Base-by-base conservation (phyloP, 2,329 filamentous ascomycete genomes). In the Neurospora sp. region DNA sequence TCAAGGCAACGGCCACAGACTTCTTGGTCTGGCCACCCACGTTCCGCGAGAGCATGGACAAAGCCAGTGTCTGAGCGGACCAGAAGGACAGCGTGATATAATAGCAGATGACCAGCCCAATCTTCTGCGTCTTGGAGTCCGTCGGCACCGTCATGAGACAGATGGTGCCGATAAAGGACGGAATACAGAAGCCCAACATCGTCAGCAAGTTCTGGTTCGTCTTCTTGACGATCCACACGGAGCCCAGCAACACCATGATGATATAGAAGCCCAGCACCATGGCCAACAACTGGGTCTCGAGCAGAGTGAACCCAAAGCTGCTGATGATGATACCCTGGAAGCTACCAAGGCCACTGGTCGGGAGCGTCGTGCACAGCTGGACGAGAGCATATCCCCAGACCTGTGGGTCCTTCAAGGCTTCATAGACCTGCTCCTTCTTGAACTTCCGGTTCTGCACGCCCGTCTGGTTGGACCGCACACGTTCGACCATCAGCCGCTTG, bases 61-160 rank as follows among this genome's bases (percentile, higher is more conserved):
- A 84, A 8, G 85, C 82, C 13, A 92, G 81, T 1, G 88, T 90
- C 75, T 91, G 87, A 0, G 90, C 90, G 0, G 90, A 89, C 90
- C 90, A 93, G 84, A 93, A 93, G 5, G 89, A 92, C 19, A 93
- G 84, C 0, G 88, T 90, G 72, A 93, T 90, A 80, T 93, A 93
- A 82, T 93, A 93, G 76, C 84, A 86, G 75, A 93, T 86, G 15
- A 93, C 81, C 0, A 93, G 83, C 6, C 91, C 91, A 38, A 89
- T 84, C 78, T 90, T 85, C 43, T 87, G 88, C 9, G 84, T 78
- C 42, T 83, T 82, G 62, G 82, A 86, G 7, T 83, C 82, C 73
- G 90, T 89, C 28, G 85, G 78, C 8, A 93, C 84, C 0, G 87
- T 90, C 85, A 93, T 90, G 69, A 93, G 85, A 46, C 92, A 85